A percentile compares a stretch with the other conserved stretches of the same genome.
phyloP scores from a whole-genome alignment of 1,139 yeast genomes.

The Suhomyces terraborum region DNA sequence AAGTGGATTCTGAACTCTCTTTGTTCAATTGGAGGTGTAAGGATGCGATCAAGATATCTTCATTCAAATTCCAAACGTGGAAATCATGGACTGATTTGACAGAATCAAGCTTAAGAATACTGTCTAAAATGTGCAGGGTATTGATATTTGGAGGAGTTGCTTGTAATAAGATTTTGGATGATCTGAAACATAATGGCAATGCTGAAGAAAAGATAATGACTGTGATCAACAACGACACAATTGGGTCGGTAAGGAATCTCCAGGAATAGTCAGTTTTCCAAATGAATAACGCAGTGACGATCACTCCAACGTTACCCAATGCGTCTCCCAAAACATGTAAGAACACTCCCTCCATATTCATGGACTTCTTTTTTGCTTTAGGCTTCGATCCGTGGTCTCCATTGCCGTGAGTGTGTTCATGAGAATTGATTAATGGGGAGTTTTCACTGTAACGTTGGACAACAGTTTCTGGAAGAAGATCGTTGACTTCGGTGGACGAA shows the following conservation, averaged over 20 bases:
- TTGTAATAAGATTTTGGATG: conserved; percentile 85
- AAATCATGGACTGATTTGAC: conserved; percentile 89
- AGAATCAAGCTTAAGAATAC: conserved; percentile 65
- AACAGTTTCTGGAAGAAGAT: conserved; percentile 44
- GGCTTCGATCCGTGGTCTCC: conserved; percentile 6
- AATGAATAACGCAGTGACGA: conserved; percentile 81
- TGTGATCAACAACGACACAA: conserved; percentile 82
- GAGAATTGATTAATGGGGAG: conserved; percentile 9
- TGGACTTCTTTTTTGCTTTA: conserved; percentile 55
- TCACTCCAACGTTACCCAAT: conserved; percentile 92
- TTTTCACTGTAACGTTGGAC: conserved; percentile 30
- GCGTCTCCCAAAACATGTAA: conserved; percentile 96
- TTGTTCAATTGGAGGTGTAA: conserved; percentile 77
- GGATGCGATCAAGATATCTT: conserved; percentile 83
- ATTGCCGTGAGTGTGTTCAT: conserved; percentile 16
- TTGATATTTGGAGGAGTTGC: conserved; percentile 87
- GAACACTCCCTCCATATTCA: conserved; percentile 97
- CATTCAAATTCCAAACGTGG: conserved; percentile 96
- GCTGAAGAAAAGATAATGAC: conserved; percentile 88
- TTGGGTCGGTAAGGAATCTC: conserved; percentile 85
- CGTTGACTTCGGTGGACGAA: conserved; percentile 31
- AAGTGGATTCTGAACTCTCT: conserved; percentile 7
- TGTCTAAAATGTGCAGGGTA: conserved; percentile 70
- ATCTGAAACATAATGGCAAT: conserved; percentile 81
- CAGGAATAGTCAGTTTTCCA: conserved; percentile 92